These are phyloP conservation scores for Boletus rubroflammeus DNA, from an alignment of 768 basidiomycete genomes.

Conservation along the genomic window DNA sequence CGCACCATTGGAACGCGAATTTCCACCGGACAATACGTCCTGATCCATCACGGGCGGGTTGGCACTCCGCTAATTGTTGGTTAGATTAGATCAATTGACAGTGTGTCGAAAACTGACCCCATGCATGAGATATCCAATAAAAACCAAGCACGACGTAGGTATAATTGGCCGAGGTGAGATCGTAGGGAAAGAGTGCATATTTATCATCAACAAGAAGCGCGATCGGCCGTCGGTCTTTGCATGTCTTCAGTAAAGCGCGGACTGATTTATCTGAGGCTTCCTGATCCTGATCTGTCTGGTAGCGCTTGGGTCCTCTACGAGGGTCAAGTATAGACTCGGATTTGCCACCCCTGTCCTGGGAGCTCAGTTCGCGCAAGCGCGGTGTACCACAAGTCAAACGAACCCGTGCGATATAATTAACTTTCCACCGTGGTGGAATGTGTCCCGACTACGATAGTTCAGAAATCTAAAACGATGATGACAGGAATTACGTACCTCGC, in stretches of 20 bases:
- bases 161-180: conserved; percentile 48
- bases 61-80: conserved; percentile 50
- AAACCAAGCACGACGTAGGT: conserved; percentile 52
- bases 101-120: conserved; percentile 26
- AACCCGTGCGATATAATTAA: conserved; percentile 85
- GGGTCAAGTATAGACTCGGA: conserved; percentile 51
- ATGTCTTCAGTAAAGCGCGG: conserved; percentile 60
- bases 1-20: conserved; percentile 83
- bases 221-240: conserved; percentile 51
- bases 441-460: conserved; percentile 53
- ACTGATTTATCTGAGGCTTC: conserved; percentile 66
- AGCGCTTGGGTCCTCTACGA: conserved; percentile 37
- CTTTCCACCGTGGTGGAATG: conserved; percentile 59
- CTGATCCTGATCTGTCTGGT: conserved; percentile 59
- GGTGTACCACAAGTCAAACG: conserved; percentile 16
- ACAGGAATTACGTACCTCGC: conserved; percentile 45
- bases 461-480: conserved; percentile 6
- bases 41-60: conserved; percentile 43
- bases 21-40: conserved; percentile 72
- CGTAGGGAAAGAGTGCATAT: conserved; percentile 70
- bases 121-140: conserved; percentile 67
- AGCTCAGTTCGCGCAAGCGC: not conserved
- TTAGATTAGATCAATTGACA: conserved; percentile 16
- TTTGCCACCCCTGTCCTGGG: conserved; percentile 55
- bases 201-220: conserved; percentile 72